A percentile compares a stretch with the other conserved stretches of the same genome.
Evolutionary conservation across 352 stramenopile species (phyloP).

Genomic region (Labyrinthula sp.): DNA sequence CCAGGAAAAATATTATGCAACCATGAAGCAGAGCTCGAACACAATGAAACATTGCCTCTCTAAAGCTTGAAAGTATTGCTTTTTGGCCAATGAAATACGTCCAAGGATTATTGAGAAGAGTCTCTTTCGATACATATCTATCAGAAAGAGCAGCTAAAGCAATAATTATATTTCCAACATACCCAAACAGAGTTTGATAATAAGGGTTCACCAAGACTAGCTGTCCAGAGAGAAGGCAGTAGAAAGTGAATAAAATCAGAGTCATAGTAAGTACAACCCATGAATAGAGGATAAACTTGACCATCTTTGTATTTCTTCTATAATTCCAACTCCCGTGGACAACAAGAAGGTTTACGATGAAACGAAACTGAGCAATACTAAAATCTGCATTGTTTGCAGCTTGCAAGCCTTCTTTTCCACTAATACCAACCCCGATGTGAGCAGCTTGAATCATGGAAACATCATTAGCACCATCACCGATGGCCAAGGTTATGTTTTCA

Average conservation of each 20-base stretch:
- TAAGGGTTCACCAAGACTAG: too few species aligned
- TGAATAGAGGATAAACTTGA: conserved; percentile 77
- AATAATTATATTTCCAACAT: conserved; percentile 18
- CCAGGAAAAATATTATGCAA: conserved; percentile 29
- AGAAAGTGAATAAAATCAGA: conserved; percentile 50
- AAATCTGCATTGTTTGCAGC: conserved; percentile 74
- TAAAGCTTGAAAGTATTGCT: conserved; percentile 19
- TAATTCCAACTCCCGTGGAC: conserved; percentile 74
- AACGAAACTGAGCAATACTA: conserved; percentile 69
- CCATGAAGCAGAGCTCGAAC: conserved; percentile 17
- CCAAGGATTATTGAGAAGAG: conserved; percentile 15
- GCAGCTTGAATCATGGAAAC: conserved; percentile 67
- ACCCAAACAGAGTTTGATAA: conserved; percentile 24
- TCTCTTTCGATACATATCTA: conserved; percentile 2
- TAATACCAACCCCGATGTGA: conserved; percentile 59
- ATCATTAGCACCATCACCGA: conserved; percentile 67
- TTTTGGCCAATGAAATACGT: conserved; percentile 16
- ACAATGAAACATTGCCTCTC: conserved; percentile 3
- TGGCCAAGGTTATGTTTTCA: conserved; percentile 53
- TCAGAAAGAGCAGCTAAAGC: conserved; percentile 11
- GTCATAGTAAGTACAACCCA: conserved; percentile 67
- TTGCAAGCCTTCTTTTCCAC: conserved; percentile 58
- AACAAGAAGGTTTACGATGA: conserved; percentile 57
- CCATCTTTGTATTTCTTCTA: conserved; percentile 54
- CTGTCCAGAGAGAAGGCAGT: conserved; percentile 25